Conservation (phyloP, 495 filamentous ascomycete species). For the Neurospora intermedia region DNA sequence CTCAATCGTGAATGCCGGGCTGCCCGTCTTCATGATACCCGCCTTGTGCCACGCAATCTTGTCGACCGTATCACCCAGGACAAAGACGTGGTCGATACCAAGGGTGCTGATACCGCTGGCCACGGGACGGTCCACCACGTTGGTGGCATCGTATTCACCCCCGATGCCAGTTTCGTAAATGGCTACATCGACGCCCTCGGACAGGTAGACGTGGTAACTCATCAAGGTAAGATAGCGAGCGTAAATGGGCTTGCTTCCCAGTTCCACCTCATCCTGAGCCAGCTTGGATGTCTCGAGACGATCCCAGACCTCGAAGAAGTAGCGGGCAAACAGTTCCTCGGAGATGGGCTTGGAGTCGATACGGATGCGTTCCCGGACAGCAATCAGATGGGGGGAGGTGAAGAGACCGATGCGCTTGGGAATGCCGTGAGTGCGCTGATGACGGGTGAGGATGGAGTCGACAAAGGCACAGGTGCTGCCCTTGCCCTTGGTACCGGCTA, state of each 20-base stretch:
- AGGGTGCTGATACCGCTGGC: conserved; percentile 71
- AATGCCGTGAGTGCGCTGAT: conserved; percentile 21
- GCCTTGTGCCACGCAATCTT: conserved; percentile 97
- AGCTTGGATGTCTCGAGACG: conserved; percentile 39
- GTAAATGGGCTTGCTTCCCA: conserved; percentile 62
- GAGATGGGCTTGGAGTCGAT: conserved; percentile 70
- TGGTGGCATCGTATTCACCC: conserved; percentile 88
- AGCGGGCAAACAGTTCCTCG: conserved; percentile 64
- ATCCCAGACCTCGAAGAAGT: conserved; percentile 89
- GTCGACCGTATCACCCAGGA: conserved; percentile 75
- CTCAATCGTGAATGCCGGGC: conserved; percentile 61
- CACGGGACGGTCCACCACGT: conserved; percentile 66
- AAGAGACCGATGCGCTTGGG: conserved; percentile 64
- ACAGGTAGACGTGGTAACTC: conserved; percentile 77
- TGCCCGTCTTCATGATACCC: conserved; percentile 73
- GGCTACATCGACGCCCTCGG: conserved; percentile 68
- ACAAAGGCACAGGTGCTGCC: conserved; percentile 67
- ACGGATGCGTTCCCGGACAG: conserved; percentile 78
- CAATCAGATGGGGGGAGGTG: conserved; percentile 80
- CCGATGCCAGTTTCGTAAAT: conserved; percentile 92
- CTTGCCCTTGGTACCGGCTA: conserved; percentile 92
- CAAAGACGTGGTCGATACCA: conserved; percentile 77
- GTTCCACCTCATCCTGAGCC: conserved; percentile 21
- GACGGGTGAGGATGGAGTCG: conserved; percentile 40
- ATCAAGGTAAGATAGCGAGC: conserved; percentile 85